These are phyloP conservation scores for Emericellopsis atlantica DNA, from an alignment of 2,329 filamentous ascomycete species.

Conservation along the genomic window DNA sequence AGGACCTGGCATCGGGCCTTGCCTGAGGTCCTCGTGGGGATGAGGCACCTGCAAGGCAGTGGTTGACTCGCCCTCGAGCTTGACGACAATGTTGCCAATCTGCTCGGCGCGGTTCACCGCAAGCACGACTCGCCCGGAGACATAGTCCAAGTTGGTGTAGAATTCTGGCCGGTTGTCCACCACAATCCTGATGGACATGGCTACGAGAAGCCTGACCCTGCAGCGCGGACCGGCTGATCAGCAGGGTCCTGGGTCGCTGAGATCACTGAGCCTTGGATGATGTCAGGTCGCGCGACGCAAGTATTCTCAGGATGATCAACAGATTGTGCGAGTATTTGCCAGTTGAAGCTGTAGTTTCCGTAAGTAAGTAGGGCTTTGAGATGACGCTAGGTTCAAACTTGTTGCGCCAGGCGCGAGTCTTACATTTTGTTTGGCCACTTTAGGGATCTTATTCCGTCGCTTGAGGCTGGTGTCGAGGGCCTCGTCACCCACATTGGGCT, in stretches of 20 bases:
- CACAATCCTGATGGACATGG: conserved; percentile 54
- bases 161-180: conserved; percentile 56
- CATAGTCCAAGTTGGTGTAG: conserved; percentile 69
- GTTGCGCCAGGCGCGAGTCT: too few species aligned
- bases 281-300: not conserved
- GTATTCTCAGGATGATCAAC: too few species aligned
- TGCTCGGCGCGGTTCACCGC: conserved; percentile 52
- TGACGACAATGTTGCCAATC: conserved; percentile 63
- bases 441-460: too few species aligned
- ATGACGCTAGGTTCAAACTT: too few species aligned
- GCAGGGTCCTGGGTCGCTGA: not conserved
- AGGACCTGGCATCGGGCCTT: conserved; percentile 15
- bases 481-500: too few species aligned
- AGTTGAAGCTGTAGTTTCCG: too few species aligned
- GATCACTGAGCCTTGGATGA: not conserved
- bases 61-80: conserved; percentile 68
- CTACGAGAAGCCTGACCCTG: not conserved
- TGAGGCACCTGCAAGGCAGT: conserved; percentile 47
- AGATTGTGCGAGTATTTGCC: too few species aligned
- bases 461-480: too few species aligned
- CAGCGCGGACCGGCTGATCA: not conserved
- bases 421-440: too few species aligned
- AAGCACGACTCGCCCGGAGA: conserved; percentile 50
- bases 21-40: conserved; percentile 26
- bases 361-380: too few species aligned